Evolutionary conservation across 441 rosid genomes (phyloP), one percentile per base, ranked within the genome.

Genomic region (Bocquillonia castaneifolia): DNA sequence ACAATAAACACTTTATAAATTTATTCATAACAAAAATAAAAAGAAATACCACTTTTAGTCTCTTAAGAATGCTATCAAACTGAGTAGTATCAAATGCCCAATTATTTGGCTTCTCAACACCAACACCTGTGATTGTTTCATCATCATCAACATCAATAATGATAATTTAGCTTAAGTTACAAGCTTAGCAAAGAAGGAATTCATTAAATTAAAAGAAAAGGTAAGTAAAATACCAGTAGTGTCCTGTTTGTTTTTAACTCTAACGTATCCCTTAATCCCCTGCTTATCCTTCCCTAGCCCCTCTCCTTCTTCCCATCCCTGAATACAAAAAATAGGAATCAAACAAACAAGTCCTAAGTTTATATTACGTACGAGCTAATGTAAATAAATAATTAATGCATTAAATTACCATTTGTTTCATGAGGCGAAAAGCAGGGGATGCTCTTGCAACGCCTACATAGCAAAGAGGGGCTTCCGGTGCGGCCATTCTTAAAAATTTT

Each of bases 281-380:
- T 94, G 99, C 80, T 90, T 94, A 66, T 94, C 98, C 77, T 89
- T 95, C 61, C 99, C 98, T 1, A 95, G 86, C 69, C 99, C 98
- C 84, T 95, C 97, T 75, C 99, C 97, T 85, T 95, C 99, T 74
- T 95, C 99, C 98, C 98, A 92, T 29, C 99, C 99, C 99, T 92
- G 45, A 62, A 20, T 62, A 55, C 51, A 68, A 42, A 70, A 44
- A 61, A 66, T 20, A 15, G 25, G n/a, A 17, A 47, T 58, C 34
- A 47, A 13, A 47, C 20, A 47, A 12, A 42, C 15, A 42, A 6
- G 47, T 14, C 47, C 47, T 42, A 42, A n/a, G n/a, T n/a, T n/a
- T n/a, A n/a, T n/a, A n/a, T n/a, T n/a, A n/a, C n/a, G n/a, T n/a
- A n/a, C n/a, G n/a, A n/a, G n/a, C n/a, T n/a, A n/a, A n/a, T n/a